phyloP scores from a whole-genome alignment of 768 basidiomycete species.

The Gymnopilus junonius region DNA sequence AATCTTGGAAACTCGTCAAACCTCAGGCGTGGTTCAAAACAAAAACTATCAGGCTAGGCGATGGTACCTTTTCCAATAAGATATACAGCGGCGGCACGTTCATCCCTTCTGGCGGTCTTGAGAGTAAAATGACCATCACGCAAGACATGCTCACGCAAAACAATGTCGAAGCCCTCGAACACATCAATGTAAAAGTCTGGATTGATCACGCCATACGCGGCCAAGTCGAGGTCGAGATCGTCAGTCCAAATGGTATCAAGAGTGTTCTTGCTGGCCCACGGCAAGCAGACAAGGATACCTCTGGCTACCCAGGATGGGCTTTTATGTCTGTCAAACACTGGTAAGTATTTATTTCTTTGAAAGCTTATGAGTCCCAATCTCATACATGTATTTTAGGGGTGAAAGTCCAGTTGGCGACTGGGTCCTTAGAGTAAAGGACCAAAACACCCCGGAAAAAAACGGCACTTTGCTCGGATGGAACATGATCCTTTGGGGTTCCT shows the following conservation, averaged over 20 bases:
- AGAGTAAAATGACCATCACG: constrained; percentile 67
- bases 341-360: constrained; percentile 51
- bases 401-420: constrained; percentile 91
- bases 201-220: constrained; percentile 87
- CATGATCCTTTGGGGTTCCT: constrained; percentile 90
- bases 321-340: constrained; percentile 99
- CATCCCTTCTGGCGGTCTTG: constrained; percentile 69
- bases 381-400: constrained; percentile 60
- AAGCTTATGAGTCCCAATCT: constrained; percentile 11
- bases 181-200: constrained; percentile 92
- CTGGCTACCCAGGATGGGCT: constrained; percentile 93
- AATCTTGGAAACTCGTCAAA: constrained; percentile 86
- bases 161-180: constrained; percentile 91
- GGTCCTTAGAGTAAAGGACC: constrained; percentile 88
- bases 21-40: constrained; percentile 92
- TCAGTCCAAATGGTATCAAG: constrained; percentile 83
- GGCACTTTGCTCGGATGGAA: constrained; percentile 89
- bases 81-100: constrained; percentile 65
- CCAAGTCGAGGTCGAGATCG: constrained; percentile 90
- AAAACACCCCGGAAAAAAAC: constrained; percentile 54
- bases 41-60: constrained; percentile 67
- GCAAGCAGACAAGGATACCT: constrained; percentile 59
- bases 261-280: constrained; percentile 84
- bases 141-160: constrained; percentile 64
- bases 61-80: constrained; percentile 58